phyloP scores from a whole-genome alignment of 106 monocot species.

The Alisma plantagoaquatica region DNA sequence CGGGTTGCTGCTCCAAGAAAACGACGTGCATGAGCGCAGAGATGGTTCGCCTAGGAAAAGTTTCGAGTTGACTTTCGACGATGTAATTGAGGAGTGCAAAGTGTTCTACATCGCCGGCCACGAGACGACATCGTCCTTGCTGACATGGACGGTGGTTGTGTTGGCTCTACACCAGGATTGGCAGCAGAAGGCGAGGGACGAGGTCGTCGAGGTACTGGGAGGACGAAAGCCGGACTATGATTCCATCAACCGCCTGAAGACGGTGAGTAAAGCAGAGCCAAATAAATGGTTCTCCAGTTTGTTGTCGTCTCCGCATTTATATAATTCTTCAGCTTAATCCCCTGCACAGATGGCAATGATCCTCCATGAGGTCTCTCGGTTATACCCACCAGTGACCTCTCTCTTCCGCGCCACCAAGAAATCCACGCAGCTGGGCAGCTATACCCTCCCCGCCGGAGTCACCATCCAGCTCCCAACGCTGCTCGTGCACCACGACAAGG shows the following conservation, averaged over 20 bases:
- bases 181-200: too few species aligned
- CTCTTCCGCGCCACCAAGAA: conserved; percentile 9
- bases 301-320: not conserved
- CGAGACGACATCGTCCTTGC: too few species aligned
- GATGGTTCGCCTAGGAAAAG: too few species aligned
- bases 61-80: too few species aligned
- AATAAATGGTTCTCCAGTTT: not conserved
- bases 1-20: too few species aligned
- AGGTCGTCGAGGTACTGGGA: too few species aligned
- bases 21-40: too few species aligned
- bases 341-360: conserved; percentile 37
- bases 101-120: too few species aligned
- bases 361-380: conserved; percentile 39
- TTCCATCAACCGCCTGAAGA: conserved; percentile 18
- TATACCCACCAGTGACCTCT: conserved; percentile 29
- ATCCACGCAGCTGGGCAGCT: conserved; percentile 8
- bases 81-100: too few species aligned
- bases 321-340: not conserved
- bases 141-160: too few species aligned
- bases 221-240: too few species aligned
- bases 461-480: not conserved
- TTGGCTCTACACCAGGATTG: too few species aligned
- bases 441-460: conserved; percentile 15
- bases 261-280: conserved; percentile 3
- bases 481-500: conserved; percentile 18